A percentile compares a stretch with the other conserved stretches of the same genome.
These are phyloP conservation scores for Cladochytrium replicatum DNA, from an alignment of 192 early-diverging fungal species.

Conservation along the genomic window DNA sequence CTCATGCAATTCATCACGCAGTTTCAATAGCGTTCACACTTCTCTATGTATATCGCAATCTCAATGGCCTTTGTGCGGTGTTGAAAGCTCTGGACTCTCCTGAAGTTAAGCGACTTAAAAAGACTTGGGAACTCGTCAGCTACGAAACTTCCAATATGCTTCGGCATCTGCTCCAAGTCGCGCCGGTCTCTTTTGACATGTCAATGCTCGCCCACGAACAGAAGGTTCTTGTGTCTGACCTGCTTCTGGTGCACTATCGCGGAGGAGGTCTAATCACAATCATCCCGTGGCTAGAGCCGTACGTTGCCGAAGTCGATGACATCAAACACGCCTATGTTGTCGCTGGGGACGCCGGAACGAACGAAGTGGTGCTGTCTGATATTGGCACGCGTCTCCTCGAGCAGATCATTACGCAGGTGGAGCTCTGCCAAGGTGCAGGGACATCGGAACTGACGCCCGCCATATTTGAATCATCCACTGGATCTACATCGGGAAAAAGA, in stretches of 20 bases:
- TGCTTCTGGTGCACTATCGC: conserved; percentile 18
- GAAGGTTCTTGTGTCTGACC: conserved; percentile 14
- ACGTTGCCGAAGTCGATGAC: conserved; percentile 16
- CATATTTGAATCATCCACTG: background rate
- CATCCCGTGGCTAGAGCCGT: conserved; percentile 20
- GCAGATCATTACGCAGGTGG: conserved; percentile 3
- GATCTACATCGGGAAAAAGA: background rate
- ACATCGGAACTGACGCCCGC: background rate
- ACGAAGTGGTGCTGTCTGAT: conserved; percentile 10
- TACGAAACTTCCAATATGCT: conserved; percentile 6
- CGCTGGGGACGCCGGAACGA: background rate
- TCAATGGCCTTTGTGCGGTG: conserved; percentile 10
- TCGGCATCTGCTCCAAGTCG: no score
- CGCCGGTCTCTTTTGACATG: no score
- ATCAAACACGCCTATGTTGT: conserved; percentile 19
- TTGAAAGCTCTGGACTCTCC: conserved; percentile 14
- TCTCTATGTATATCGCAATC: conserved; percentile 22
- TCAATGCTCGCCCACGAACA: background rate
- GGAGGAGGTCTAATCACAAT: conserved; percentile 14
- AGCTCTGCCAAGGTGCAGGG: conserved; percentile 13
- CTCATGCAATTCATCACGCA: background rate
- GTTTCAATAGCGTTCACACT: conserved; percentile 14
- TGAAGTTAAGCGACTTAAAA: conserved; percentile 10
- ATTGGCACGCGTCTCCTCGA: conserved; percentile 10
- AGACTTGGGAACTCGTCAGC: conserved; percentile 16